These are phyloP conservation scores for Lachancea lanzarotensis DNA, from an alignment of 805 yeast species.

Conservation along the genomic window DNA sequence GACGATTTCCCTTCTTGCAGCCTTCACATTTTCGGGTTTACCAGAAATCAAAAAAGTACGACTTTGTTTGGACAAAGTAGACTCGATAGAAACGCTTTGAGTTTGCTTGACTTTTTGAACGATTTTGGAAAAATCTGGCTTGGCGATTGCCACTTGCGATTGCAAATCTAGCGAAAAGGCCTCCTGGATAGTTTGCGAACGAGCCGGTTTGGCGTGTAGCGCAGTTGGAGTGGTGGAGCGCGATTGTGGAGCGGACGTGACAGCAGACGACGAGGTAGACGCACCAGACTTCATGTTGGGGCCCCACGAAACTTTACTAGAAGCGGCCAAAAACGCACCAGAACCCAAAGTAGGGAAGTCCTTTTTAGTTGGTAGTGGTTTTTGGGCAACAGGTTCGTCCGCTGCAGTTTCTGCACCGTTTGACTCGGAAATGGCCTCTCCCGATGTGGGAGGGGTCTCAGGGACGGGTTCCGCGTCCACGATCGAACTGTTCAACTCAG, in stretches of 20 bases:
- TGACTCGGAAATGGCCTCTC: constrained; percentile 2
- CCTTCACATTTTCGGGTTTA: constrained; percentile 52
- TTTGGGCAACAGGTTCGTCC: constrained; percentile 10
- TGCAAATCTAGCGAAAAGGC: constrained; percentile 69
- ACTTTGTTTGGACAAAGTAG: constrained; percentile 71
- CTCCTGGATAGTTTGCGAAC: constrained; percentile 63
- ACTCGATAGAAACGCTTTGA: constrained; percentile 61
- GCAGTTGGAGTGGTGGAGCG: constrained; percentile 23
- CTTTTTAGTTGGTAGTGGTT: constrained; percentile 29
- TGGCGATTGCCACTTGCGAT: constrained; percentile 56
- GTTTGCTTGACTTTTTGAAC: constrained; percentile 54
- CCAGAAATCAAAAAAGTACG: constrained; percentile 84
- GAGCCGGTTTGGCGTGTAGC: constrained; percentile 37
- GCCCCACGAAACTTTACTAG: constrained; percentile 36
- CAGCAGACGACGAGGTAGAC: constrained; percentile 3
- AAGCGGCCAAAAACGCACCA: constrained; percentile 30
- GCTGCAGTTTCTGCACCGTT: constrained; percentile 7
- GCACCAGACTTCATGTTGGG: constrained; percentile 39
- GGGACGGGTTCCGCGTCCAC: constrained; percentile 11
- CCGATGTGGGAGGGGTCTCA: constrained; percentile 19
- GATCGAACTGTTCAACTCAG: constrained; percentile 6
- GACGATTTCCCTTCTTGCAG: constrained; percentile 69
- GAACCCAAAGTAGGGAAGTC: constrained; percentile 66
- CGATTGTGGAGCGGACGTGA: constrained; percentile 18
- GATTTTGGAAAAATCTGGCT: constrained; percentile 63